Evolutionary conservation across 805 yeast species (phyloP).

Genomic region (Saccharomycopsis synnaedendra): DNA sequence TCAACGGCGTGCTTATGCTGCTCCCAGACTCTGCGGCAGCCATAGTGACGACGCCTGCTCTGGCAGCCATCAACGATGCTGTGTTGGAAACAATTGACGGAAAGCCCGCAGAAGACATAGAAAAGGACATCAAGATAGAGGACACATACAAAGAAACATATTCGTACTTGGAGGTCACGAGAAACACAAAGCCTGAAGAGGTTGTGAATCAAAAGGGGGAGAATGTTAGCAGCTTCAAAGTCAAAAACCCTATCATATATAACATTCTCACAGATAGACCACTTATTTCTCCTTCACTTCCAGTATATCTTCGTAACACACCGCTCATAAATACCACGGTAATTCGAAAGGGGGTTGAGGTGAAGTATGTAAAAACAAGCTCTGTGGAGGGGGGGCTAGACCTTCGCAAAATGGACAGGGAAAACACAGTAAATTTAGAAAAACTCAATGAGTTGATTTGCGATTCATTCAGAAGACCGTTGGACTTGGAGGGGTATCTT

Average conservation of each 20-base stretch:
- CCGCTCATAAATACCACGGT: slow-evolving; percentile 69
- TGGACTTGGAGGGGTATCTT: slow-evolving; percentile 61
- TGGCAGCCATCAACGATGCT: slow-evolving; percentile 38
- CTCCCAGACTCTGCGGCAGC: slow-evolving; percentile 62
- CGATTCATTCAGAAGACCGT: slow-evolving; percentile 61
- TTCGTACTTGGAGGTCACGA: slow-evolving; percentile 1
- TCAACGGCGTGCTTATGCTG: slow-evolving; percentile 43
- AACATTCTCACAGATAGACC: slow-evolving; percentile 89
- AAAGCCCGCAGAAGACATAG: not conserved
- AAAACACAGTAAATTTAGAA: slow-evolving; percentile 36
- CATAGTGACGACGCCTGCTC: slow-evolving; percentile 70
- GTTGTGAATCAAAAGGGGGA: slow-evolving; percentile 21
- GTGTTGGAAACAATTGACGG: slow-evolving; percentile 7
- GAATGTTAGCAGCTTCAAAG: slow-evolving; percentile 21
- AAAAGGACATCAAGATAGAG: not conserved
- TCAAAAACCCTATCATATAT: slow-evolving; percentile 77
- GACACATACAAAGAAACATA: slow-evolving; percentile 13
- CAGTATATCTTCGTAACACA: slow-evolving; percentile 46
- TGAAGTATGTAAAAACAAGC: slow-evolving; percentile 20
- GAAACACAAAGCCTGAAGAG: not conserved
- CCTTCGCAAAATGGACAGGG: slow-evolving; percentile 27
- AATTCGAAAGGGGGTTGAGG: slow-evolving; percentile 56
- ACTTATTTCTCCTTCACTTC: slow-evolving; percentile 80
- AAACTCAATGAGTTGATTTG: slow-evolving; percentile 56
- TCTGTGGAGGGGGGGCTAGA: slow-evolving; percentile 27